Evolutionary conservation across 1,139 yeast species (phyloP).

Genomic region (Sugiyamaella sp.): DNA sequence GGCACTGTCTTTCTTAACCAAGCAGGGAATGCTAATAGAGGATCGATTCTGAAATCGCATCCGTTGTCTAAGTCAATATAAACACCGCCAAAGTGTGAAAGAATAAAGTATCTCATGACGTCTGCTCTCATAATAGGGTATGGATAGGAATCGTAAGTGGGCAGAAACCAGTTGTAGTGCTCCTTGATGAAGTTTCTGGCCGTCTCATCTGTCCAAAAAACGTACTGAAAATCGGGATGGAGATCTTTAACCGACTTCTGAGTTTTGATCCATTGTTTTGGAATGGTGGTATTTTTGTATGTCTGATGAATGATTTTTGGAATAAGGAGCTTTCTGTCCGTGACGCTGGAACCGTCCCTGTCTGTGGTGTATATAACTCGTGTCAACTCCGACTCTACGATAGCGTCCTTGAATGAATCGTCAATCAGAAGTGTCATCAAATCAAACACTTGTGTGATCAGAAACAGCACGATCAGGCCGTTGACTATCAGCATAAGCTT

Average conservation of each 20-base stretch:
- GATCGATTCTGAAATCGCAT: slow-evolving; percentile 74
- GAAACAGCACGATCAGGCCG: slow-evolving; percentile 51
- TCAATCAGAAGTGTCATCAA: slow-evolving; percentile 75
- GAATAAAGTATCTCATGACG: slow-evolving; percentile 84
- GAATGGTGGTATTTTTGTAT: slow-evolving; percentile 74
- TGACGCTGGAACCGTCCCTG: slow-evolving; percentile 17
- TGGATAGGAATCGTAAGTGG: slow-evolving; percentile 73
- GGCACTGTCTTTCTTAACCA: slow-evolving; percentile 85
- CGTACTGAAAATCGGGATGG: slow-evolving; percentile 86
- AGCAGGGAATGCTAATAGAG: slow-evolving; percentile 76
- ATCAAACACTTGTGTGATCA: slow-evolving; percentile 69
- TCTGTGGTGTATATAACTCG: slow-evolving; percentile 30
- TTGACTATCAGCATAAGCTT: slow-evolving; percentile 37
- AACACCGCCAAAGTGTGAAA: slow-evolving; percentile 82
- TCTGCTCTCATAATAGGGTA: slow-evolving; percentile 89
- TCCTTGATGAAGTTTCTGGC: slow-evolving; percentile 75
- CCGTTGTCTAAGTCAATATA: slow-evolving; percentile 91
- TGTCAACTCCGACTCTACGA: slow-evolving; percentile 59
- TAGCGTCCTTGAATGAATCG: slow-evolving; percentile 65
- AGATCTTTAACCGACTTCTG: slow-evolving; percentile 73
- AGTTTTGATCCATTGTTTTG: slow-evolving; percentile 77
- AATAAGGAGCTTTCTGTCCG: slow-evolving; percentile 47
- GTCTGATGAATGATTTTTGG: slow-evolving; percentile 95
- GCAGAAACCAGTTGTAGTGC: slow-evolving; percentile 82
- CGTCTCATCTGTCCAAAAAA: slow-evolving; percentile 82